Conservation (phyloP, 257 asterid genomes). For the Gynochthodes officinalis region DNA sequence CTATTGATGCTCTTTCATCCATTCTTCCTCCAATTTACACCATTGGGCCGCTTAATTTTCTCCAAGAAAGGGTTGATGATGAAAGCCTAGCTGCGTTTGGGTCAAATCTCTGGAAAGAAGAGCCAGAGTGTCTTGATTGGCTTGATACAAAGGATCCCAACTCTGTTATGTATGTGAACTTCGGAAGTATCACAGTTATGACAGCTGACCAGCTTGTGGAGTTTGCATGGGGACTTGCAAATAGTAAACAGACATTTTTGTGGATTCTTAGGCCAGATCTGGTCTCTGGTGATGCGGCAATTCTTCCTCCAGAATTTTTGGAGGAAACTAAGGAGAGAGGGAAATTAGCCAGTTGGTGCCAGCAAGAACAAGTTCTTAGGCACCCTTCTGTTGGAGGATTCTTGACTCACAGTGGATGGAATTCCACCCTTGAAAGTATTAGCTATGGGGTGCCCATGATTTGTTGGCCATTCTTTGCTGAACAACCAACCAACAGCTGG, state of each 20-base stretch:
- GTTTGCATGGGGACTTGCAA: neutral
- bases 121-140: neutral
- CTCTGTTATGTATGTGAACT: neutral
- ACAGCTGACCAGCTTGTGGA: neutral
- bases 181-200: neutral
- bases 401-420: constrained; percentile 1
- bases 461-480: neutral
- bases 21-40: neutral
- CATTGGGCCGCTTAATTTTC: neutral
- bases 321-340: neutral
- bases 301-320: neutral
- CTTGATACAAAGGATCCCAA: neutral
- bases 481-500: neutral
- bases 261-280: neutral
- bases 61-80: neutral
- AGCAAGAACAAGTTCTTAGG: neutral
- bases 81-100: neutral
- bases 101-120: neutral
- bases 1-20: neutral
- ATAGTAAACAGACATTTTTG: neutral
- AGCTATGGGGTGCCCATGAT: neutral
- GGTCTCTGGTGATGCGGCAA: neutral
- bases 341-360: neutral
- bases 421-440: neutral
- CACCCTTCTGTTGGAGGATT: neutral